Conservation (phyloP, 257 asterid species). For the Voacanga thouarsii region DNA sequence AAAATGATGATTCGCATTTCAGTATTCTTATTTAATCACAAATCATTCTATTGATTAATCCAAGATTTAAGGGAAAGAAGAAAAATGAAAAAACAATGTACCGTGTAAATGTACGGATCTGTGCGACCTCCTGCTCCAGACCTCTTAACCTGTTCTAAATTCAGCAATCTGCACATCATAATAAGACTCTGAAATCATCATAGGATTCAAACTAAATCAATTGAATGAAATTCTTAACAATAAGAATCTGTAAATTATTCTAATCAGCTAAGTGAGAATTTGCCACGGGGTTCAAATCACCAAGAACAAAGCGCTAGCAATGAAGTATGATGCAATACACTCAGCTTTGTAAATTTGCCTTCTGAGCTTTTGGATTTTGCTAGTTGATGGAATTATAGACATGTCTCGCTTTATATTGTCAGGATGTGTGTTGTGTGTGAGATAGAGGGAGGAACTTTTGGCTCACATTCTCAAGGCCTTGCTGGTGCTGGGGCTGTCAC, state of each 20-base stretch:
- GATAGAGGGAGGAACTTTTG: slow-evolving; percentile 2
- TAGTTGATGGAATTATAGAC: background rate
- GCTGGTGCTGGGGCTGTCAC: slow-evolving; percentile 98
- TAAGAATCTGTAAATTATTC: too few relatives aligned
- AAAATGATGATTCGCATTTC: background rate
- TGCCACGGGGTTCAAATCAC: background rate
- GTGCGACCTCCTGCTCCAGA: slow-evolving; percentile 82
- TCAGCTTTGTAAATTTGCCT: background rate
- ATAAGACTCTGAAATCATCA: background rate
- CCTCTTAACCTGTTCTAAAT: slow-evolving; percentile 67
- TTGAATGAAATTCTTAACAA: background rate
- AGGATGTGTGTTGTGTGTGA: background rate
- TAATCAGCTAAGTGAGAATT: background rate
- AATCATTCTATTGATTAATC: background rate
- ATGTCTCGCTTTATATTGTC: background rate
- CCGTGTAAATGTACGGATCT: slow-evolving; percentile 86
- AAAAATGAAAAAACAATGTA: slow-evolving; percentile 16
- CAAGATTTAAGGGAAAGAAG: background rate
- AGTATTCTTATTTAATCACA: background rate
- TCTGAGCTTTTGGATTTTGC: too few relatives aligned
- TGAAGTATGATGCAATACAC: background rate
- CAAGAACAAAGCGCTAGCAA: background rate
- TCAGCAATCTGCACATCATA: slow-evolving; percentile 62
- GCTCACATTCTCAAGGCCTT: slow-evolving; percentile 92
- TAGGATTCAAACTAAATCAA: background rate